phyloP scores from a whole-genome alignment of 1,284 basidiomycete genomes.

The Pascua sp. region DNA sequence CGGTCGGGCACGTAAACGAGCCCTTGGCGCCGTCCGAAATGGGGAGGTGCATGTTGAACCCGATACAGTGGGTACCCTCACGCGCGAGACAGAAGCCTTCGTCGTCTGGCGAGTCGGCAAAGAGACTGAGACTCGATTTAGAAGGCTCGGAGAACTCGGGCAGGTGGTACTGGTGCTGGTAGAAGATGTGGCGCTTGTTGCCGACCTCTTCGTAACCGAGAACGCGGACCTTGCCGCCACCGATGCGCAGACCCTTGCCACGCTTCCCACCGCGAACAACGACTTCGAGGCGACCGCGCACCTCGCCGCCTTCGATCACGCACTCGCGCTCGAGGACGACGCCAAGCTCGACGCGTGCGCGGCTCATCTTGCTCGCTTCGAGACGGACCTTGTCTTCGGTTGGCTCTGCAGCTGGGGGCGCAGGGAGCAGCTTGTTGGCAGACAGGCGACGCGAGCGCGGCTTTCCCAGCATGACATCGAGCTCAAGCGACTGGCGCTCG shows the following conservation, averaged over 20 bases:
- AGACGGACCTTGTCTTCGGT: conserved; percentile 35
- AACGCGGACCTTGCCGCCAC: conserved; percentile 75
- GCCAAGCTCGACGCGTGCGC: conserved; percentile 77
- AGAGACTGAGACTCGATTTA: conserved; percentile 46
- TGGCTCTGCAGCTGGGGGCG: conserved; percentile 23
- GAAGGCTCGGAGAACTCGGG: conserved; percentile 54
- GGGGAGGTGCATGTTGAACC: conserved; percentile 75
- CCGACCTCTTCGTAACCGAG: conserved; percentile 72
- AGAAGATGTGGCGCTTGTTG: conserved; percentile 74
- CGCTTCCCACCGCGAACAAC: conserved; percentile 61
- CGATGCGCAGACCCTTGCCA: conserved; percentile 64
- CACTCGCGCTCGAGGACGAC: conserved; percentile 71
- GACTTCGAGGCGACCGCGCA: conserved; percentile 71
- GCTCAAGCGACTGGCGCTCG: conserved; percentile 41
- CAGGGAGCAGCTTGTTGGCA: conserved; percentile 36
- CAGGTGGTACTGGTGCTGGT: conserved; percentile 68
- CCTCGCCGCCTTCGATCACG: conserved; percentile 74
- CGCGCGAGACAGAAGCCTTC: conserved; percentile 67
- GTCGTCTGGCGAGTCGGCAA: conserved; percentile 57
- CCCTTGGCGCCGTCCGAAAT: conserved; percentile 71
- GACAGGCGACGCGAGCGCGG: conserved; percentile 32
- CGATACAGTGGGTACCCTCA: conserved; percentile 69
- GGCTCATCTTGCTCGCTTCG: conserved; percentile 63
- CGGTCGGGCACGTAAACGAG: conserved; percentile 58
- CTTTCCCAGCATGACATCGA: conserved; percentile 44